phyloP scores from a whole-genome alignment of 78 protist species.

The Guillardia theta region DNA sequence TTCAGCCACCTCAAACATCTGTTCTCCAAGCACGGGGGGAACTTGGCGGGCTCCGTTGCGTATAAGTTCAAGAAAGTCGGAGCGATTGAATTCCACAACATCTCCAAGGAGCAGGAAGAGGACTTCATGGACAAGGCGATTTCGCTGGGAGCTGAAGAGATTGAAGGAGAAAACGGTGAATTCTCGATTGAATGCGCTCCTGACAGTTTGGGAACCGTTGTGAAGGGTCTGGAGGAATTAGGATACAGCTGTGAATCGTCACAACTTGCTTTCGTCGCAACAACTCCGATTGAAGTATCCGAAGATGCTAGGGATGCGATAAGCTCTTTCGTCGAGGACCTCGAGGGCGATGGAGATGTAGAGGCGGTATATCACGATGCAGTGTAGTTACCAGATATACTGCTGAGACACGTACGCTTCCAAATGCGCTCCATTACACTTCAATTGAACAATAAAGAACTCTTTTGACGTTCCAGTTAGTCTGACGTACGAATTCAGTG shows the following conservation, averaged over 20 bases:
- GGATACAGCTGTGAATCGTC: neutral
- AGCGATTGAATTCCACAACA: neutral
- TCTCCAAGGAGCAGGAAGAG: neutral
- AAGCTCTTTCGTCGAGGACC: neutral
- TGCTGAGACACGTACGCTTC: too few relatives aligned
- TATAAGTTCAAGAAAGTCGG: neutral
- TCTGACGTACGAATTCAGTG: too few relatives aligned
- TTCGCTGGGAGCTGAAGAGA: neutral
- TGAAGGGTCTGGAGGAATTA: neutral
- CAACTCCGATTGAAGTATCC: neutral
- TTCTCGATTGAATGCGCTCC: neutral
- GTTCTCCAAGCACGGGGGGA: conserved; percentile 6
- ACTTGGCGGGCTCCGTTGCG: neutral
- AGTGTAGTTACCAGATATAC: neutral
- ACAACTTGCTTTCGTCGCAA: neutral
- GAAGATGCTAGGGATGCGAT: neutral
- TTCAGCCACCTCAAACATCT: neutral
- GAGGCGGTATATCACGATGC: neutral
- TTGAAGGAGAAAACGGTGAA: neutral
- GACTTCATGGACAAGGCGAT: neutral
- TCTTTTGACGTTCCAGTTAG: too few relatives aligned
- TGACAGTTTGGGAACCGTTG: neutral
- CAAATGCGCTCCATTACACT: too few relatives aligned
- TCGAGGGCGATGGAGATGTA: neutral
- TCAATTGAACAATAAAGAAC: too few relatives aligned